Evolutionary conservation across 2,329 filamentous ascomycete genomes (phyloP), one percentile per base, ranked within the genome.

Genomic region (Paradendryphiella salina): DNA sequence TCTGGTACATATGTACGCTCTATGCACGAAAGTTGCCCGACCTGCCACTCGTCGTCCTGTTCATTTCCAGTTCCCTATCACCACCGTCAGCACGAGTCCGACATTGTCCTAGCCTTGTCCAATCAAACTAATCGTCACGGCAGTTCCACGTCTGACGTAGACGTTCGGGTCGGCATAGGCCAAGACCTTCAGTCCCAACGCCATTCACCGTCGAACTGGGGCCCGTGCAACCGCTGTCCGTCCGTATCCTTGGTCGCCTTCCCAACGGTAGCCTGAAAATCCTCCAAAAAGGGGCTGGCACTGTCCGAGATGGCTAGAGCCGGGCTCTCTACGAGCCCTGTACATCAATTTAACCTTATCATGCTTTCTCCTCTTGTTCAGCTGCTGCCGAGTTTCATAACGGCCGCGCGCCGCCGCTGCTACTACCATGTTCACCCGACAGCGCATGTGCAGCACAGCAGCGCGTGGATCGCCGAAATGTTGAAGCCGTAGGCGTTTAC

Each of bases 101-200:
- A 36, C 17, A 39, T 20, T 11, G 40, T 32, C 14, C 36, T 46
- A 52, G 43, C 18, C 33, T 15, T 18, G 3, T 20, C 43, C 33
- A 38, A 33, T 20, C 14, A 29, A 28, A 40, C 43, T 46, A 50
- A 28, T 36, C 44, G 38, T 50, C 47, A 41, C 49, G 33, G 52
- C 51, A 57, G 47, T 53, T 59, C 57, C 54, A 57, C 54, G 54
- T 61, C 58, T 65, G 63, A 64, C 61, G 63, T 65, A 51, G 57
- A 45, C 52, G 59, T 51, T 59, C 59, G 60, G 46, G 37, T 58
- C 49, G 44, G 39, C 52, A 28, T 42, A 39, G 31, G 50, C 58
- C 57, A 63, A 61, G 54, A 46, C 43, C 34, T 14, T 29, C 38
- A 18, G 33, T 53, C 51, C 56, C 56, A 47, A 51, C 43, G 49